These are phyloP conservation scores for Apiospora hydei DNA, from an alignment of 2,329 filamentous ascomycete genomes.

Conservation along the genomic window DNA sequence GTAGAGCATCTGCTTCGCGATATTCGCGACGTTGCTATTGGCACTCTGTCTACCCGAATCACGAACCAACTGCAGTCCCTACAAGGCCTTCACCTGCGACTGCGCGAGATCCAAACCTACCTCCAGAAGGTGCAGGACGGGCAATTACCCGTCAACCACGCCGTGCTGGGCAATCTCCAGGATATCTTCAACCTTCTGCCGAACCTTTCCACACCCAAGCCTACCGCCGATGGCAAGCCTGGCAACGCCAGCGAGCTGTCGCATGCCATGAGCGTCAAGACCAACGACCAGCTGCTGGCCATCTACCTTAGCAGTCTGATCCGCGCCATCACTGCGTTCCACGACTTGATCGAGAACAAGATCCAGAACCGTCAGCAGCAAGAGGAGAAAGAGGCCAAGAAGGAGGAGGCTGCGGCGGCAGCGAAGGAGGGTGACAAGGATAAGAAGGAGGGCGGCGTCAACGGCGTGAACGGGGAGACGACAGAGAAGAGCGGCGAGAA, in stretches of 20 bases:
- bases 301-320: constrained; percentile 98
- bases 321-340: constrained; percentile 97
- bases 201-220: constrained; percentile 86
- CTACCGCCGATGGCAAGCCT: constrained; percentile 64
- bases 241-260: constrained; percentile 78
- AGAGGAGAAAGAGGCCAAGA: constrained; percentile 92
- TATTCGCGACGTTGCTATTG: constrained; percentile 96
- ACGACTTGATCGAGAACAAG: constrained; percentile 99
- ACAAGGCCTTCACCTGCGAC: constrained; percentile 91
- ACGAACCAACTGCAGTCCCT: constrained; percentile 97
- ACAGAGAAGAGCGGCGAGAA: constrained; percentile 50
- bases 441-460: constrained; percentile 52
- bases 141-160: constrained; percentile 94
- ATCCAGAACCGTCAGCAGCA: constrained; percentile 98
- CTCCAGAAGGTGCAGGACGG: constrained; percentile 94
- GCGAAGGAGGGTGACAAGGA: constrained; percentile 67
- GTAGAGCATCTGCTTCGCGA: constrained; percentile 97
- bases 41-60: constrained; percentile 94
- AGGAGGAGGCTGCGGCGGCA: constrained; percentile 56
- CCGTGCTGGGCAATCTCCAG: constrained; percentile 97
- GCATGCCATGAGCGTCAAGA: constrained; percentile 98
- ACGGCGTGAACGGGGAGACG: constrained; percentile 62
- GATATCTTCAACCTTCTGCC: constrained; percentile 98
- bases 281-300: constrained; percentile 97
- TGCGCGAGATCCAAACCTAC: constrained; percentile 95